Percentiles rank a stretch among this genome's conserved stretches.
These are phyloP conservation scores for Wickerhamia fluorescens DNA, from an alignment of 805 yeast species.

Conservation along the genomic window DNA sequence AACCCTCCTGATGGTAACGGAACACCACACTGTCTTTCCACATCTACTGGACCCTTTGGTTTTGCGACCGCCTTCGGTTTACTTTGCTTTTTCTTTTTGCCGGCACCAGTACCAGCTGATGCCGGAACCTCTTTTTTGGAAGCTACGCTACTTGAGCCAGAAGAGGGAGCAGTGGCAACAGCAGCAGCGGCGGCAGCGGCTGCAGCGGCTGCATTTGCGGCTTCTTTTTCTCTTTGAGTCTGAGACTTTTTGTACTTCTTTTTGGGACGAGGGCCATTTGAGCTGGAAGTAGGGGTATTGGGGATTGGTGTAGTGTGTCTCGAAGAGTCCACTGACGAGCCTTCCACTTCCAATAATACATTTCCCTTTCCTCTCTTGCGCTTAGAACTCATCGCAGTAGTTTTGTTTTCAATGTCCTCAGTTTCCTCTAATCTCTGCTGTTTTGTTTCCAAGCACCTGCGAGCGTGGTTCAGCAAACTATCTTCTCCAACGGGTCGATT, in stretches of 20 bases:
- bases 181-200: slow-evolving; percentile 33
- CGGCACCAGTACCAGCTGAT: slow-evolving; percentile 7
- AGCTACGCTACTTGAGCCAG: too few species aligned
- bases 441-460: slow-evolving; percentile 34
- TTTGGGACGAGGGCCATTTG: slow-evolving; percentile 23
- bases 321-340: slow-evolving; percentile 34
- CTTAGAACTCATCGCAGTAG: slow-evolving; percentile 17
- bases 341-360: slow-evolving; percentile 30
- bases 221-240: slow-evolving; percentile 39
- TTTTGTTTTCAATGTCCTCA: slow-evolving; percentile 7
- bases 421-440: slow-evolving; percentile 17
- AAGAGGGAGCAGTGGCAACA: slow-evolving; percentile 5
- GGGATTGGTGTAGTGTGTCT: slow-evolving; percentile 33
- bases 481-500: slow-evolving; percentile 34
- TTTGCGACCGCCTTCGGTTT: slow-evolving; percentile 41
- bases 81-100: slow-evolving; percentile 27
- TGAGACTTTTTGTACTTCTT: slow-evolving; percentile 39
- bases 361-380: slow-evolving; percentile 19
- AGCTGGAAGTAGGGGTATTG: slow-evolving; percentile 16
- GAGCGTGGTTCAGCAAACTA: slow-evolving; percentile 24
- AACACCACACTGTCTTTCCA: slow-evolving; percentile 94
- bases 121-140: slow-evolving; percentile 5
- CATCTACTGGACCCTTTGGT: slow-evolving; percentile 79
- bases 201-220: slow-evolving; percentile 41
- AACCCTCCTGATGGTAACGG: slow-evolving; percentile 88